Base-by-base conservation (phyloP, 345 rosid species). In the Eucalyptus tenuipes region DNA sequence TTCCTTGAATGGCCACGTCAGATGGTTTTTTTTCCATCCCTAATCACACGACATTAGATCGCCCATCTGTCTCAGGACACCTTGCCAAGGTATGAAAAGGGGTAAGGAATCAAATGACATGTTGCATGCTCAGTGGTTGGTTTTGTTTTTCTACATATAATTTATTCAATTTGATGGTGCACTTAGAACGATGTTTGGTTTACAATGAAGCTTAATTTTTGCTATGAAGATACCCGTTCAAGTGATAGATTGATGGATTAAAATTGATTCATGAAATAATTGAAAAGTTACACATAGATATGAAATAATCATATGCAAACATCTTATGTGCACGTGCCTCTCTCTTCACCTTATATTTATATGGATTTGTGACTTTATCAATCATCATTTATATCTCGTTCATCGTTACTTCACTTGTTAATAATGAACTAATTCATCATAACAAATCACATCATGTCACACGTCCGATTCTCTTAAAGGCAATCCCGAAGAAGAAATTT, bases 401-500 rank as follows among this genome's bases (percentile, higher is more conserved):
- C 5, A 22, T 22, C 11, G 8, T 53, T 53, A 20, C 20, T 20
- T 53, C 25, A 53, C 27, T 8, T 4, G 59, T n/a, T n/a, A n/a
- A 64, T n/a, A 14, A 15, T 16, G 20, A 17, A n/a, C 75, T 64
- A n/a, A n/a, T n/a, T 64, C 17, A n/a, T 64, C 37, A 7, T 15
- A 2, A n/a, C 37, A n/a, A n/a, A 64, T n/a, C 40, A n/a, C 9
- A 14, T 64, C 17, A 64, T 20, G 1, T n/a, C 37, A n/a, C 40
- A n/a, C 10, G 1, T 15, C 75, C 3, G 4, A n/a, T n/a, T 7
- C 75, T 64, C 40, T n/a, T 7, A 7, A 64, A 13, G 20, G 75
- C 20, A 14, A n/a, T 0, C 18, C 2, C 2, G 7, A 0, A 15
- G 20, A n/a, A 61, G 14, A 64, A 64, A 4, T 13, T 14, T n/a